Base-by-base conservation (phyloP, 2,329 filamentous ascomycete genomes). In the Fusarium setosum region DNA sequence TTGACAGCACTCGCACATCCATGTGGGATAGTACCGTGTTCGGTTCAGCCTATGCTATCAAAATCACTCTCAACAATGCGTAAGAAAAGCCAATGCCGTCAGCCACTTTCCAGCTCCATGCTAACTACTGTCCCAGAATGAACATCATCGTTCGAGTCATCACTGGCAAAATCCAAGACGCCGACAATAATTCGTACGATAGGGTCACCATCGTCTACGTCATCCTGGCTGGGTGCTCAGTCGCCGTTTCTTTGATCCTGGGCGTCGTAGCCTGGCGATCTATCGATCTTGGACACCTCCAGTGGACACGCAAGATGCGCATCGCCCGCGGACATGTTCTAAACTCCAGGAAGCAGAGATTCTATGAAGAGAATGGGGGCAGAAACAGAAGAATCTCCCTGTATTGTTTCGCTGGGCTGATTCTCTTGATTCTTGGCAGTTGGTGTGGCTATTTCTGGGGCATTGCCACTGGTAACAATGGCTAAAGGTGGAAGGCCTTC, bases 11-110 rank as follows among this genome's bases (percentile, higher is more conserved):
- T 12, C 83, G 87, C 11, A 88, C 86, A 0, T 80, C 81, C 0
- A 82, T 89, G 71, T 87, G 84, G 83, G 79, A 87, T 24, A 83
- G 85, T 52, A 83, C 82, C 0, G 83, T 86, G 0, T 89, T 89
- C 62, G 86, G 86, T 0, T 83, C 84, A 0, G 87, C 83, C 0
- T 89, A 88, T 55, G 80, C 85, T 2, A 72, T 88, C 44, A 89
- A 89, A 61, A 82, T 88, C 38, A 84, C 83, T 17, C 83, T 88
- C 70, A 88, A 88, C 67, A 89, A 89, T 69, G 54, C 61, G 55
- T 65, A 41, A 52, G 61, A 20, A 12, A 18, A 20, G 1, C 2
- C 4, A 10, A 6, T 24, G n/a, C 6, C 6, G 13, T n/a, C n/a
- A 18, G 4, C 8, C 1, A 8, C 4, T 8, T 6, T 7, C 8